These are phyloP conservation scores for Adansonia madagascariensis DNA, from an alignment of 441 rosid genomes.

Conservation along the genomic window DNA sequence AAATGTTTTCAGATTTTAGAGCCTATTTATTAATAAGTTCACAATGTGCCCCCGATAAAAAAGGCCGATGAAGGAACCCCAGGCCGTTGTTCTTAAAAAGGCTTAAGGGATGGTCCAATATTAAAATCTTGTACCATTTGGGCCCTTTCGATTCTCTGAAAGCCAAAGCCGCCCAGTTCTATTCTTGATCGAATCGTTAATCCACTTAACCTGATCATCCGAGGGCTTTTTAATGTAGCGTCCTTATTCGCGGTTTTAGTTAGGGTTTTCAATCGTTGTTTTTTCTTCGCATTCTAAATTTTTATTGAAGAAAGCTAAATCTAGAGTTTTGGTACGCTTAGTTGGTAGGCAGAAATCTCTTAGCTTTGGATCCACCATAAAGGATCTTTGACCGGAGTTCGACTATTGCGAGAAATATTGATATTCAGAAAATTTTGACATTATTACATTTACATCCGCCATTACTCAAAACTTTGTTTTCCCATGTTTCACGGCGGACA, in stretches of 20 bases:
- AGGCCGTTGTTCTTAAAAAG: no score
- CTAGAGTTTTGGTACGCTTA: background rate
- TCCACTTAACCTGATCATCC: background rate
- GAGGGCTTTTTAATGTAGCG: background rate
- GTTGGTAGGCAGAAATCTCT: background rate
- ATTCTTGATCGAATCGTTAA: background rate
- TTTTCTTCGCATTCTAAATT: background rate
- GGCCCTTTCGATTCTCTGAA: background rate
- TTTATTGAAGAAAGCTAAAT: background rate
- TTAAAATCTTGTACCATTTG: no score
- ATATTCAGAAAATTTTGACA: background rate
- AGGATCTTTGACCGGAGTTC: conserved; percentile 50
- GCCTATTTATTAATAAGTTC: no score
- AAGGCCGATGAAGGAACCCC: no score
- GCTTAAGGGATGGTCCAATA: no score
- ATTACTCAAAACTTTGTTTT: background rate
- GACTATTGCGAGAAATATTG: background rate
- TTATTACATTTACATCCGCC: background rate
- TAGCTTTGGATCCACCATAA: conserved; percentile 32
- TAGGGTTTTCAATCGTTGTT: background rate
- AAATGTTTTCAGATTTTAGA: no score
- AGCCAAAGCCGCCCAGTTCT: background rate
- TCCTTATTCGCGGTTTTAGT: background rate
- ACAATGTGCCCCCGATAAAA: no score
- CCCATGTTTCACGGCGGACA: background rate